Evolutionary conservation across 148 eudicot genomes (phyloP).

Genomic region (Agrostemma githago): DNA sequence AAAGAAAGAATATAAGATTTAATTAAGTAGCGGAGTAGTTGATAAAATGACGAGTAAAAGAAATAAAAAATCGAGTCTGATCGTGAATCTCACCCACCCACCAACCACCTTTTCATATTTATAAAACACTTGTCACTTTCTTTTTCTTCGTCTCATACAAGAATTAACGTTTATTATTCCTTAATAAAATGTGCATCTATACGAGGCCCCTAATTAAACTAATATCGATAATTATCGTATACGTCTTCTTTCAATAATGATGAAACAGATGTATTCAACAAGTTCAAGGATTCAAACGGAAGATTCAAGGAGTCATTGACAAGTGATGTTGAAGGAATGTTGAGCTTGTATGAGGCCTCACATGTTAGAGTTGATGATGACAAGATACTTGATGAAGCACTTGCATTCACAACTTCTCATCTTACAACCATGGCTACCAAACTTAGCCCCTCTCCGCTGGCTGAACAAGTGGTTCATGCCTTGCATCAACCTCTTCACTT

Average conservation of each 20-base stretch:
- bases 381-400: slow-evolving; percentile 32
- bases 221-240: no score
- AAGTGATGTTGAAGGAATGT: slow-evolving; percentile 16
- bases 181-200: not conserved
- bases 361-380: slow-evolving; percentile 27
- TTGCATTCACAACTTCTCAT: slow-evolving; percentile 29
- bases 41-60: no score
- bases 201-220: no score
- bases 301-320: slow-evolving; percentile 19
- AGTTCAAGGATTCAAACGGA: slow-evolving; percentile 26
- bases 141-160: no score
- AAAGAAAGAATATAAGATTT: no score
- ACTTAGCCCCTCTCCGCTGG: slow-evolving; percentile 17
- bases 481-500: slow-evolving; percentile 33
- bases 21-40: no score
- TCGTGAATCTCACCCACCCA: no score
- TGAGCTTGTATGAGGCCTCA: slow-evolving; percentile 37
- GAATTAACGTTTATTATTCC: not conserved
- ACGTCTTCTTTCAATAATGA: not conserved
- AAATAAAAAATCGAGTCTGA: no score
- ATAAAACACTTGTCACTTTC: no score
- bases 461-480: slow-evolving; percentile 36
- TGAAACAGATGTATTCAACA: slow-evolving; percentile 29
- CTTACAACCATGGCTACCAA: slow-evolving; percentile 9
- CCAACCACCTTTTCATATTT: not conserved